Evolutionary conservation across 2,329 filamentous ascomycete genomes (phyloP), one percentile per base, ranked within the genome.

Genomic region (Tolypocladium nubicola): DNA sequence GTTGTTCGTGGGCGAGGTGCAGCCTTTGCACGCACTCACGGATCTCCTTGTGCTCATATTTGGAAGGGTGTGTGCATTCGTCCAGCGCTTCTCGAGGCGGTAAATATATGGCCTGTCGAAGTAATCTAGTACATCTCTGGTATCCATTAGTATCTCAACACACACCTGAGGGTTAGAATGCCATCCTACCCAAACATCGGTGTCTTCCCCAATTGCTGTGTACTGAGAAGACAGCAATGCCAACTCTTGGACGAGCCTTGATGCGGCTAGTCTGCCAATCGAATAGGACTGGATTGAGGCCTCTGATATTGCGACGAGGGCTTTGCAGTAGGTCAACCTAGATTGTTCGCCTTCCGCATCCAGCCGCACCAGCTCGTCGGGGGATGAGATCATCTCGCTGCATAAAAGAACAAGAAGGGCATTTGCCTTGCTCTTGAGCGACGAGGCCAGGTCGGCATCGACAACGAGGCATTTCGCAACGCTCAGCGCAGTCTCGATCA

Each of bases 201-300:
- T 73, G 33, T 67, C 67, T 40, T 70, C 66, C 13, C 66, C 63
- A 23, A 73, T 59, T 1, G 62, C 59, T 0, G 68, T 65, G 55
- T 68, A 66, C 9, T 71, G 69, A 6, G 66, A 60, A 3, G 68
- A 65, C 14, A 75, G 60, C 23, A 73, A 65, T n/a, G 73, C 67
- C 35, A 76, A 64, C 41, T 74, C 70, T n/a, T 74, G 71, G 10
- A 76, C 66, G 19, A 79, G 67, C 52, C 76, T 77, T 5, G 75
- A 75, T 2, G 70, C 65, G 16, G 72, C 72, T 35, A 80, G 63
- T 40, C 74, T 71, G 14, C 70, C 70, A 41, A 77, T 66, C 3
- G 67, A 61, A 33, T 65, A 66, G 33, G 68, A 67, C 7, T 63
- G 59, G 2, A 73, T 50, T n/a, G 71, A 71, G 14, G 67, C 68